Base-by-base conservation (phyloP, 495 filamentous ascomycete genomes). In the Hapsidospora chrysogenum region DNA sequence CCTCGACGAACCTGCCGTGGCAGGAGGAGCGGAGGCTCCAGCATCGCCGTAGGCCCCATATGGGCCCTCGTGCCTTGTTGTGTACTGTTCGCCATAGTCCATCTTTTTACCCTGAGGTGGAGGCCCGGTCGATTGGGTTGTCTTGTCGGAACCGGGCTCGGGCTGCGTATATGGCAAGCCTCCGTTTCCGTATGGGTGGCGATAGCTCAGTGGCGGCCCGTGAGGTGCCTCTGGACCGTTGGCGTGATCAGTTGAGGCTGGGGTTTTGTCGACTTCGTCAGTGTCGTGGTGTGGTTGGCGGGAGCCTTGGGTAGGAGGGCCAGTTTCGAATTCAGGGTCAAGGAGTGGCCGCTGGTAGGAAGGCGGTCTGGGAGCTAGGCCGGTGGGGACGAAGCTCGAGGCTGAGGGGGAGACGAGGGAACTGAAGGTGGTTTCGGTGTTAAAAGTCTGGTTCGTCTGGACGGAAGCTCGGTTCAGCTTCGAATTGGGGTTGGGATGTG, bases 141-240 rank as follows among this genome's bases (percentile, higher is more conserved):
- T n/a, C n/a, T n/a, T n/a, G n/a, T n/a, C n/a, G n/a, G n/a, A n/a
- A n/a, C n/a, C 32, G 2, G 51, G 36, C 9, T 37, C 20, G 31
- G 47, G 43, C 39, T 57, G 47, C 8, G 49, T 42, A 26, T 51
- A 47, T 13, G 50, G 43, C 11, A 50, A 44, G 31, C 49, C 47
- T n/a, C 52, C 54, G 40, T 47, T 57, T 20, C 47, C 53, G 38
- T 70, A 59, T 17, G 66, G 61, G 14, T 63, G 52, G 39, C 53
- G 61, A 47, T 74, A 78, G 28, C 69, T 72, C n/a, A 66, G 50
- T 1, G 73, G 67, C 16, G 67, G 70, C 17, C 61, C 61, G 46
- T 63, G 64, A 3, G 74, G 72, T 2, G 60, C 66, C n/a, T n/a
- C n/a, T n/a, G n/a, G n/a, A n/a, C n/a, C n/a, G n/a, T 26, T 26